Percentiles rank a stretch among this genome's conserved stretches.
Evolutionary conservation across 768 basidiomycete species (phyloP).

Genomic region (Porpolomopsis calyptriformis): DNA sequence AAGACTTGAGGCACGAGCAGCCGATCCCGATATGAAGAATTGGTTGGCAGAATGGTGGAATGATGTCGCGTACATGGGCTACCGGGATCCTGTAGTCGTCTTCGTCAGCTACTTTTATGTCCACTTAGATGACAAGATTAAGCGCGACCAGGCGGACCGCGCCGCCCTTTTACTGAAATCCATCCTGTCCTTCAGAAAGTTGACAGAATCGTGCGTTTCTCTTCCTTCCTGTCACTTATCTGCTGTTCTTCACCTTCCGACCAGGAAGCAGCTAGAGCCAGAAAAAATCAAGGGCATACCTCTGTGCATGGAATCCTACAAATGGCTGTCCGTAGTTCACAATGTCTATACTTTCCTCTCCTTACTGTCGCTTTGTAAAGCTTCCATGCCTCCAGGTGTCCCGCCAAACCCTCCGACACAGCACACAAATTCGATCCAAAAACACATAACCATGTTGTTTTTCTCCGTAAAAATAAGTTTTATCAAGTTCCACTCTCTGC

Average conservation of each 20-base stretch:
- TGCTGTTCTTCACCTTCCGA: neutral
- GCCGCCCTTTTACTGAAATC: constrained; percentile 82
- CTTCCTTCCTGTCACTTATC: neutral
- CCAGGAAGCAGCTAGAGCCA: constrained; percentile 70
- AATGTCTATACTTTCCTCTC: neutral
- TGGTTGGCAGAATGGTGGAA: constrained; percentile 99
- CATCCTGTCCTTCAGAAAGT: constrained; percentile 70
- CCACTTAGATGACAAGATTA: constrained; percentile 56
- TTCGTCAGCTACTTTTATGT: constrained; percentile 94
- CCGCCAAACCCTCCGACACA: constrained; percentile 71
- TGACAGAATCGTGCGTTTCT: constrained; percentile 64
- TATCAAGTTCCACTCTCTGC: constrained; percentile 69
- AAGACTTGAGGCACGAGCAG: constrained; percentile 67
- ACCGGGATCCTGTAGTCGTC: constrained; percentile 83
- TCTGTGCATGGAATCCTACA: constrained; percentile 88
- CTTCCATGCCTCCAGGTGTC: constrained; percentile 91
- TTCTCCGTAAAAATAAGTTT: constrained; percentile 85
- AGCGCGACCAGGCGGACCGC: constrained; percentile 49
- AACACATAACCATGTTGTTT: constrained; percentile 78
- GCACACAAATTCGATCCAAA: constrained; percentile 69
- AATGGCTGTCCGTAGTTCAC: constrained; percentile 60
- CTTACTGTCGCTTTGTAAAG: constrained; percentile 23
- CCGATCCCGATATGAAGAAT: constrained; percentile 43
- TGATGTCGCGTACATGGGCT: constrained; percentile 79
- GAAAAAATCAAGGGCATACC: constrained; percentile 73